Percentiles rank a stretch among this genome's conserved stretches.
phyloP scores from a whole-genome alignment of 139 green algal species.

The Micractinium conductrix region DNA sequence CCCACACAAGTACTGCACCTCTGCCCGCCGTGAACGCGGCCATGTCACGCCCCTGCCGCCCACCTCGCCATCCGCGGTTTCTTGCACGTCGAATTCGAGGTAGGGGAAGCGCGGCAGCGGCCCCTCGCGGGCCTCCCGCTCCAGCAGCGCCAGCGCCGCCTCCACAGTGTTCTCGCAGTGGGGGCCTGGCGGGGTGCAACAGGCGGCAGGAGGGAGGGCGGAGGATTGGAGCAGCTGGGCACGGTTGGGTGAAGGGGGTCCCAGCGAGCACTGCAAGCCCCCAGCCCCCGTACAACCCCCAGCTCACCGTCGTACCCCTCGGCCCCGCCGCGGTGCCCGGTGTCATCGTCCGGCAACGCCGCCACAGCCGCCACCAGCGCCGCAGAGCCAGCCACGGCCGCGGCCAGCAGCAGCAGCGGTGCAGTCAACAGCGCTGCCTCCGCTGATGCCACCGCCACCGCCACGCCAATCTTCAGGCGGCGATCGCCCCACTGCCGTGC shows the following conservation, averaged over 20 bases:
- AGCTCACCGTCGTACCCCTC: conserved; percentile 14
- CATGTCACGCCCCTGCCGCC: no score
- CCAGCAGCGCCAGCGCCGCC: conserved; percentile 6
- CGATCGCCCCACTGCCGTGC: not conserved
- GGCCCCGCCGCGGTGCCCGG: conserved; percentile 22
- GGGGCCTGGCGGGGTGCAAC: not conserved
- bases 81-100: conserved; percentile 41
- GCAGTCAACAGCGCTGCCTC: not conserved
- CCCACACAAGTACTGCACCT: not conserved
- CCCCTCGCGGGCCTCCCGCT: not conserved
- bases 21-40: no score
- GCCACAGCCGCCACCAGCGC: not conserved
- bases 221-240: no score
- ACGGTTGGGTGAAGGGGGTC: not conserved
- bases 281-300: no score
- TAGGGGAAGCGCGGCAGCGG: conserved; percentile 23
- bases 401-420: not conserved
- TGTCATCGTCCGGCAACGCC: conserved; percentile 1
- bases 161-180: conserved; percentile 37
- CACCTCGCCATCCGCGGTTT: conserved; percentile 39
- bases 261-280: not conserved
- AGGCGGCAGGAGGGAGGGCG: no score
- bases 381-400: not conserved
- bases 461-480: not conserved
- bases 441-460: not conserved